Percentiles rank a stretch among this genome's conserved stretches.
phyloP scores from a whole-genome alignment of 2,329 filamentous ascomycete species.

The Fusarium subglutinans region DNA sequence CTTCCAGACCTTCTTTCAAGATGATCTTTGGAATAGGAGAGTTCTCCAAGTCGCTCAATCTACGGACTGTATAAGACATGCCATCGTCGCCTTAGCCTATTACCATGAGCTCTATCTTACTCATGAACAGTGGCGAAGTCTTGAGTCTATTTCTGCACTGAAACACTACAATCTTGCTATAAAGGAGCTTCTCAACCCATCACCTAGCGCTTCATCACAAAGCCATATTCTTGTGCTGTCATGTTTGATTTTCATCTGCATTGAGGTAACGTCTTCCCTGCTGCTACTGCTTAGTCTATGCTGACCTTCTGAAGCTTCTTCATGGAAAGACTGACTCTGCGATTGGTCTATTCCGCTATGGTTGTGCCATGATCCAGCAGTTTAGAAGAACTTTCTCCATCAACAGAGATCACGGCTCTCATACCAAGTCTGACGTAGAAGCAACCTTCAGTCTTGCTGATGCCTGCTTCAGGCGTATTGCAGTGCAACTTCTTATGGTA shows the following conservation, averaged over 20 bases:
- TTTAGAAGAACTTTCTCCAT: not conserved
- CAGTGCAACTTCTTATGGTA: slow-evolving; percentile 16
- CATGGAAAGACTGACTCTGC: slow-evolving; percentile 25
- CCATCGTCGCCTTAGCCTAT: not conserved
- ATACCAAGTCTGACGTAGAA: not conserved
- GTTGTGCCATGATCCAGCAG: slow-evolving; percentile 27
- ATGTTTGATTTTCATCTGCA: slow-evolving; percentile 28
- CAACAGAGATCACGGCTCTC: fast-evolving
- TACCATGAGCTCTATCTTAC: slow-evolving; percentile 16
- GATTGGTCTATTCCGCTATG: slow-evolving; percentile 23
- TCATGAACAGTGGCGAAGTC: not conserved
- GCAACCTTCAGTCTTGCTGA: not conserved
- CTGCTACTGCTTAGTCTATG: fast-evolving
- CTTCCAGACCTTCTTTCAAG: slow-evolving; percentile 26
- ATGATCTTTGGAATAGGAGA: slow-evolving; percentile 14
- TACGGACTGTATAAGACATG: slow-evolving; percentile 6
- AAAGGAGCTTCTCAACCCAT: not conserved
- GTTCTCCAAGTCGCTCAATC: slow-evolving; percentile 14
- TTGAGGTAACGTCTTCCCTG: not conserved
- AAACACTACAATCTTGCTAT: slow-evolving; percentile 29
- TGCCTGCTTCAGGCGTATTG: slow-evolving; percentile 14
- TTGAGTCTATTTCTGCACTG: not conserved
- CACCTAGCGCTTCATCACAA: not conserved
- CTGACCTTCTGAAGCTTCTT: not conserved
- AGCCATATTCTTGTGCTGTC: slow-evolving; percentile 10